Percentiles rank a stretch among this genome's conserved stretches.
Conservation (phyloP, 2,329 filamentous ascomycete species). For the Fusarium pseudograminearum region DNA sequence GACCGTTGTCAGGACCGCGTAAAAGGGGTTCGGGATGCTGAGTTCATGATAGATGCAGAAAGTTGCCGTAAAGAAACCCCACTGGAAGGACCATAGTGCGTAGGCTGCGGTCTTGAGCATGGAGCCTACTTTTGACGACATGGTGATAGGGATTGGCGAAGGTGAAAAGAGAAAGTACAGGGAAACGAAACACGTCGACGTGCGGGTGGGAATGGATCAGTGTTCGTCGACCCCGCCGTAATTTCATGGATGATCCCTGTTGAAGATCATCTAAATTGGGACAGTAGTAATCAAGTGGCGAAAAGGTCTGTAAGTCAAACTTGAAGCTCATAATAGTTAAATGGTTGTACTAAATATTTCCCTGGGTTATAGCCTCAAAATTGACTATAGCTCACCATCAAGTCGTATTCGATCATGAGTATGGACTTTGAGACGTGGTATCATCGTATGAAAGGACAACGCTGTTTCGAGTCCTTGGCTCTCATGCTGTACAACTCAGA, state of each 20-base stretch:
- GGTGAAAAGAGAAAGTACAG: background rate
- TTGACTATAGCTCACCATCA: background rate
- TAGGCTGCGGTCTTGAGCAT: slow-evolving; percentile 4
- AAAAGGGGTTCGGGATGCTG: slow-evolving; percentile 3
- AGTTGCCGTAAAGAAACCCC: slow-evolving; percentile 4
- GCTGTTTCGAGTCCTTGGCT: slow-evolving; percentile 4
- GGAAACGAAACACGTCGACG: background rate
- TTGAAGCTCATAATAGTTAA: background rate
- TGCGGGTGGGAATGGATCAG: slow-evolving; percentile 8
- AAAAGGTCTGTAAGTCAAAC: background rate
- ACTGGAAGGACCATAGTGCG: slow-evolving; percentile 28
- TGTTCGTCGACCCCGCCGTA: slow-evolving; percentile 4
- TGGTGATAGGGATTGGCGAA: slow-evolving; percentile 3
- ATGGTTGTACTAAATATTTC: background rate
- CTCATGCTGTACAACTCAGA: slow-evolving; percentile 2
- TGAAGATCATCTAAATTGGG: slow-evolving; percentile 7
- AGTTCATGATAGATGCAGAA: background rate
- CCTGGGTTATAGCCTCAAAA: background rate
- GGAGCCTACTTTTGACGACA: slow-evolving; percentile 9
- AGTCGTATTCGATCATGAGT: background rate
- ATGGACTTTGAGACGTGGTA: background rate
- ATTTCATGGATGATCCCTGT: slow-evolving; percentile 30
- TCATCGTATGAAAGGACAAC: background rate
- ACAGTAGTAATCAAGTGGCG: background rate
- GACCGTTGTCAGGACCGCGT: background rate